Percentiles rank a stretch among this genome's conserved stretches.
Evolutionary conservation across 495 filamentous ascomycete genomes (phyloP).

Genomic region (Podospora sp.): DNA sequence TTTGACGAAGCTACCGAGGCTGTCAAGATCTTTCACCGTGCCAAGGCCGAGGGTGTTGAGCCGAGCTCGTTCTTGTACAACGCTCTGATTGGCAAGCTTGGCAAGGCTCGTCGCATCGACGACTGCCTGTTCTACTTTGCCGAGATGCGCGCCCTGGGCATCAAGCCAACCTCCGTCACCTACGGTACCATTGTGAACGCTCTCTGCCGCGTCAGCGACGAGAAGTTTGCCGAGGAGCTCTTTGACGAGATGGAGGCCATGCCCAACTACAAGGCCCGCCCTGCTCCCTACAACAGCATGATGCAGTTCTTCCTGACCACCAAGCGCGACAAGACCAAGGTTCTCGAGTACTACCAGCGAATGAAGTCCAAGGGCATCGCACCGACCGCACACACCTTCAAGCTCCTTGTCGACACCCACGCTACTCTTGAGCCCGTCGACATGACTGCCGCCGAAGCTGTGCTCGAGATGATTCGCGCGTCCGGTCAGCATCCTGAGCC

Average conservation of each 20-base stretch:
- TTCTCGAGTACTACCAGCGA: slow-evolving; percentile 92
- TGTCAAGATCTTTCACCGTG: slow-evolving; percentile 93
- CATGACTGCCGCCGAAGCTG: slow-evolving; percentile 83
- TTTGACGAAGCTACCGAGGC: slow-evolving; percentile 97
- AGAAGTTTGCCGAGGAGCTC: slow-evolving; percentile 95
- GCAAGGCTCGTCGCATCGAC: slow-evolving; percentile 95
- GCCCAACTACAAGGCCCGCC: slow-evolving; percentile 97
- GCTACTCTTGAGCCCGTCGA: slow-evolving; percentile 92
- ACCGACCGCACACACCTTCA: slow-evolving; percentile 94
- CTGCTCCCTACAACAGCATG: slow-evolving; percentile 97
- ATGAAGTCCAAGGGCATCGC: slow-evolving; percentile 87
- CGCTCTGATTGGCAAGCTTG: slow-evolving; percentile 95
- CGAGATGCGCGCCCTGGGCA: slow-evolving; percentile 91
- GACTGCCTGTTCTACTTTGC: slow-evolving; percentile 97
- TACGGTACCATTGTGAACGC: slow-evolving; percentile 99
- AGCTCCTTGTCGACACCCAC: slow-evolving; percentile 94
- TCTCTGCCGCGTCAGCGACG: slow-evolving; percentile 93
- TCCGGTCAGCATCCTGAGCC: slow-evolving; percentile 79
- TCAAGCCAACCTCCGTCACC: slow-evolving; percentile 94
- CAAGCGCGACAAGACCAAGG: slow-evolving; percentile 91
- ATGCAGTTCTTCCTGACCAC: slow-evolving; percentile 99
- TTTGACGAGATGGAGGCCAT: slow-evolving; percentile 99
- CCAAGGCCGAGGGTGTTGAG: slow-evolving; percentile 90
- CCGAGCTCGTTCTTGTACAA: slow-evolving; percentile 98
- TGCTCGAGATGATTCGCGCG: slow-evolving; percentile 76